Conservation (phyloP, 2,329 filamentous ascomycete species). For the Claviceps sp. region DNA sequence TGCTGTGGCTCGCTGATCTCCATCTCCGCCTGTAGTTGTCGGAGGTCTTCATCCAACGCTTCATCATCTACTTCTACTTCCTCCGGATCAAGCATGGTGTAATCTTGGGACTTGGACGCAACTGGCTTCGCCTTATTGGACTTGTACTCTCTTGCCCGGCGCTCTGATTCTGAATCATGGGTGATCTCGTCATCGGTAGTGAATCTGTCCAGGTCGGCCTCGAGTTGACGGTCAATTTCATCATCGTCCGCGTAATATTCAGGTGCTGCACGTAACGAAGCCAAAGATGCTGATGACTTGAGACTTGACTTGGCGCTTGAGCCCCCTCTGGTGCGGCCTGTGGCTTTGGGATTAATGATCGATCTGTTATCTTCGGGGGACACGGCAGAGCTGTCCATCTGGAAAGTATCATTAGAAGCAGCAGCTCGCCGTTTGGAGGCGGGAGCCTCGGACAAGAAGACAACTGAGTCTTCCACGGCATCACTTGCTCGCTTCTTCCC, state of each 20-base stretch:
- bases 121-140: conserved; percentile 16
- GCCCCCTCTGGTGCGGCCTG: conserved; percentile 21
- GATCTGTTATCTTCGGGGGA: conserved; percentile 29
- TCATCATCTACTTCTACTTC: conserved; percentile 32
- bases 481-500: conserved; percentile 54
- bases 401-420: conserved; percentile 34
- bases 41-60: conserved; percentile 37
- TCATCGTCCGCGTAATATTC: conserved; percentile 42
- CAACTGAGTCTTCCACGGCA: conserved; percentile 35
- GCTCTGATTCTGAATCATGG: conserved; percentile 32
- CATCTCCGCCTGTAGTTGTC: conserved; percentile 36
- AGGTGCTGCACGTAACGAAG: conserved; percentile 27
- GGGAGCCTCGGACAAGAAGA: conserved; percentile 31
- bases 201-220: conserved; percentile 48
- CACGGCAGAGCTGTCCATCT: conserved; percentile 24
- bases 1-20: conserved; percentile 23
- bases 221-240: conserved; percentile 51
- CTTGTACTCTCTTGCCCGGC: conserved; percentile 17
- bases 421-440: conserved; percentile 47
- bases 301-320: conserved; percentile 25
- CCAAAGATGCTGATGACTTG: conserved; percentile 35
- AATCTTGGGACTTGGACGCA: conserved; percentile 23
- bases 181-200: conserved; percentile 37
- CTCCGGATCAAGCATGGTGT: conserved; percentile 39
- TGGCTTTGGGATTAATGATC: conserved; percentile 20